Conservation (phyloP, 2,329 filamentous ascomycete species). For the Curvularia hawaiiensis region DNA sequence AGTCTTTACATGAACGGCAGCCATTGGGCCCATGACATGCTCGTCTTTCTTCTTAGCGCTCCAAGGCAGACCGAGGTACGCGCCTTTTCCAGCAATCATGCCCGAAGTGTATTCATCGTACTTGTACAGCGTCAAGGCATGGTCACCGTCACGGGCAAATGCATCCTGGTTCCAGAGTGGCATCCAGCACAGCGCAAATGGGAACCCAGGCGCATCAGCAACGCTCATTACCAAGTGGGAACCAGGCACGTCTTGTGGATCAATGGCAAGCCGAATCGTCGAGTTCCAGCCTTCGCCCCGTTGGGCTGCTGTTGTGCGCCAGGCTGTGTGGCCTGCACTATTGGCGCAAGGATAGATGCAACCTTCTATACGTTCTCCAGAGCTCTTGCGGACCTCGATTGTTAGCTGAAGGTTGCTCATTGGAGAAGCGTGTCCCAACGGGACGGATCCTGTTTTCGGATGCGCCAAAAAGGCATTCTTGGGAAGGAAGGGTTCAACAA, state of each 20-base stretch:
- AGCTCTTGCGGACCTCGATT: constrained; percentile 80
- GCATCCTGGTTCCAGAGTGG: constrained; percentile 92
- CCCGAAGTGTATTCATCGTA: constrained; percentile 89
- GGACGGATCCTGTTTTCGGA: constrained; percentile 80
- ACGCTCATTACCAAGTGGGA: constrained; percentile 90
- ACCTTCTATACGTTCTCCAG: constrained; percentile 81
- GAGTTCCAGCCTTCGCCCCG: constrained; percentile 86
- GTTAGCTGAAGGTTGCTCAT: constrained; percentile 84
- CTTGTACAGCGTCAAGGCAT: constrained; percentile 82
- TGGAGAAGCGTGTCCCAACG: constrained; percentile 66
- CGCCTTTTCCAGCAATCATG: constrained; percentile 75
- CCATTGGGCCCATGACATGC: constrained; percentile 76
- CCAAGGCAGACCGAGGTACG: constrained; percentile 87
- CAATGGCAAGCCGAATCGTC: constrained; percentile 80
- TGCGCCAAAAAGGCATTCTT: constrained; percentile 68
- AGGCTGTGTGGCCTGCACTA: constrained; percentile 76
- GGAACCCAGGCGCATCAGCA: constrained; percentile 81
- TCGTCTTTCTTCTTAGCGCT: constrained; percentile 75
- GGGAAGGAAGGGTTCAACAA: constrained; percentile 78
- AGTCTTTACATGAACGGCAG: constrained; percentile 78
- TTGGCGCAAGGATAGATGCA: constrained; percentile 91
- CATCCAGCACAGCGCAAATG: constrained; percentile 91
- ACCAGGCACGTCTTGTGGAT: constrained; percentile 77
- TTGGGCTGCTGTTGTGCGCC: constrained; percentile 82
- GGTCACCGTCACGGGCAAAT: constrained; percentile 84